These are phyloP conservation scores for Funneliformis geosporum DNA, from an alignment of 192 early-diverging fungal species.

Conservation along the genomic window DNA sequence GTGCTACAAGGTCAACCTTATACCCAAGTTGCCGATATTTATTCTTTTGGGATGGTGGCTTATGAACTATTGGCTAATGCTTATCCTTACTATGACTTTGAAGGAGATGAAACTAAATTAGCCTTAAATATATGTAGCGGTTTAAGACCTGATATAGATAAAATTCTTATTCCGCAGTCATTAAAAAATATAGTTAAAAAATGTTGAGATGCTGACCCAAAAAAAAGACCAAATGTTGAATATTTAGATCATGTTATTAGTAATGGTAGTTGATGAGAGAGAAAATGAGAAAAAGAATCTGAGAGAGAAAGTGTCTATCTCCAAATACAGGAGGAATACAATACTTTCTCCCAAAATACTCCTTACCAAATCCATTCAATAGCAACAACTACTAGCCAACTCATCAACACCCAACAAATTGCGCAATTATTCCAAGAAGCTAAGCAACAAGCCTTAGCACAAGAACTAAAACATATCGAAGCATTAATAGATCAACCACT, in stretches of 20 bases:
- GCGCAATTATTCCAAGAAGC: neutral
- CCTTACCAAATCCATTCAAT: too few species aligned
- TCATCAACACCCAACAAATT: conserved; percentile 10
- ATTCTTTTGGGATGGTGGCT: neutral
- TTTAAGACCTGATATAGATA: neutral
- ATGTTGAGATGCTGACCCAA: conserved; percentile 7
- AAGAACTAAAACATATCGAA: too few species aligned
- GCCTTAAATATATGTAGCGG: neutral
- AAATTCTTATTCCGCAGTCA: neutral
- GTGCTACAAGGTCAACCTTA: neutral
- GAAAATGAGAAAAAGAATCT: too few species aligned
- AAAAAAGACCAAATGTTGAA: neutral
- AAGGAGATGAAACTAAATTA: neutral
- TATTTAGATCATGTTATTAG: too few species aligned
- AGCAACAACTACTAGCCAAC: too few species aligned
- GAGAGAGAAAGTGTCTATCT: too few species aligned
- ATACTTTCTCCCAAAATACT: too few species aligned
- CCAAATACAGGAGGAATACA: too few species aligned
- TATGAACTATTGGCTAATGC: neutral
- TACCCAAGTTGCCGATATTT: neutral
- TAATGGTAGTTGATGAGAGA: too few species aligned
- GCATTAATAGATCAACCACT: too few species aligned
- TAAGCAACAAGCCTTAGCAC: neutral
- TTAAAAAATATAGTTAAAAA: neutral
- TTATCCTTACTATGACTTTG: neutral